Base-by-base conservation (phyloP, 441 rosid species). In the Mallotus japonicus region DNA sequence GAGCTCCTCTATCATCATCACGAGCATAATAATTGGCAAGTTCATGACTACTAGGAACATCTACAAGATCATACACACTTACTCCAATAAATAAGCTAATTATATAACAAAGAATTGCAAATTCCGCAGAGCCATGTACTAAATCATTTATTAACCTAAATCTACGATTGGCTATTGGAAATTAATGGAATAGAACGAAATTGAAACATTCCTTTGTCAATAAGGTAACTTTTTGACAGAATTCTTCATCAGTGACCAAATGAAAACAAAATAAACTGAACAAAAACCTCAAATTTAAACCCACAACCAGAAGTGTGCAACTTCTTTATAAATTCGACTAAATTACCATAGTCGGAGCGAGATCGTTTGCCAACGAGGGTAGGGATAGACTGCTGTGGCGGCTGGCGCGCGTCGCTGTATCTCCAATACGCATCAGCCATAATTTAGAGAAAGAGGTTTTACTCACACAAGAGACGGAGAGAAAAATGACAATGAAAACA, bases 341-440 rank as follows among this genome's bases (percentile, higher is more conserved):
- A 62, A 2, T 22, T 73, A 85, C 92, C 88, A 49, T 76, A 83
- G 47, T 83, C 87, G 44, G 82, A 28, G 73, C 89, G 92, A 58
- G 87, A 76, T 61, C 90, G 92, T 67, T 88, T 88, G 16, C 79
- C 85, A 32, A 70, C 65, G 44, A 79, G 22, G 3, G 86, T 13
- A 17, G 85, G 70, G 28, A 77, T 46, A 4, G 86, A 22, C 58
- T 77, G 77, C 24, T 74, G 77, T 44, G 67, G 83, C 62, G 65
- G 83, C 46, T 77, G 89, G 57, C 80, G 82, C 1, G 79, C 40
- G 51, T 85, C 87, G 70, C 73, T 58, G 80, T 79, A 80, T 76
- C 85, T 64, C 90, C 89, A 85, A 70, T 84, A 87, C 73, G 83
- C 79, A 59, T 85, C 89, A 22, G 83, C 85, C 92, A 87, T 88